Evolutionary conservation across 257 asterid species (phyloP), one percentile per base, ranked within the genome.

Genomic region (Solanum etuberosum): DNA sequence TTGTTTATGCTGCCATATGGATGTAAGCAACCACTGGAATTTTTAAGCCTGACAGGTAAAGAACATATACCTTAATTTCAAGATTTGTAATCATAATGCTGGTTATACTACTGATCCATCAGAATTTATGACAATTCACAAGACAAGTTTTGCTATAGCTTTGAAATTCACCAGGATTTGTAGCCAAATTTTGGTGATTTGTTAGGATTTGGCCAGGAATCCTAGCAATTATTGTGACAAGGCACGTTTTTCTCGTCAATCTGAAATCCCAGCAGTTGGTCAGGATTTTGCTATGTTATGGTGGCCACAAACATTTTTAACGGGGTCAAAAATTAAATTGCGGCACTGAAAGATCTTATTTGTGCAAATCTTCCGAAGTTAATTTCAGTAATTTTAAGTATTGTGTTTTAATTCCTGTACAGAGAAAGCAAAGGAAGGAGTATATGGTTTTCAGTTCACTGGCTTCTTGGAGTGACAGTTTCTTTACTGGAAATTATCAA

Each of bases 361-460:
- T 67, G 74, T 14, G 74, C 78, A 71, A 71, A 71, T 32, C 42
- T 32, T 18, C 3, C 25, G 7, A 27, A 67, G 83, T 12, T 12
- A 38, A 38, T 74, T 38, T 38, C 35, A 23, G 57, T 25, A 12
- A 42, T 38, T 35, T 10, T 13, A 27, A 84, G 54, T 84, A 43
- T 7, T 73, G 38, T 43, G 21, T 27, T 21, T 48, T 51, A 29
- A 88, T n/a, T 90, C 65, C 61, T 87, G 68, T 89, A 85, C 92
- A 96, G 99, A 91, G 96, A 93, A 82, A 94, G 93, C 90, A 92
- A 92, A 87, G 91, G 93, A 87, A 92, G 98, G 87, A 92, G 93
- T 72, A 65, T 89, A 12, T 96, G 98, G 98, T 93, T 90, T 86
- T 80, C 91, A 59, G 90, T 90, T 73, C 99, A 96, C 91, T 96